These are phyloP conservation scores for Aspergillus leporis DNA, from an alignment of 495 filamentous ascomycete species.

Conservation along the genomic window DNA sequence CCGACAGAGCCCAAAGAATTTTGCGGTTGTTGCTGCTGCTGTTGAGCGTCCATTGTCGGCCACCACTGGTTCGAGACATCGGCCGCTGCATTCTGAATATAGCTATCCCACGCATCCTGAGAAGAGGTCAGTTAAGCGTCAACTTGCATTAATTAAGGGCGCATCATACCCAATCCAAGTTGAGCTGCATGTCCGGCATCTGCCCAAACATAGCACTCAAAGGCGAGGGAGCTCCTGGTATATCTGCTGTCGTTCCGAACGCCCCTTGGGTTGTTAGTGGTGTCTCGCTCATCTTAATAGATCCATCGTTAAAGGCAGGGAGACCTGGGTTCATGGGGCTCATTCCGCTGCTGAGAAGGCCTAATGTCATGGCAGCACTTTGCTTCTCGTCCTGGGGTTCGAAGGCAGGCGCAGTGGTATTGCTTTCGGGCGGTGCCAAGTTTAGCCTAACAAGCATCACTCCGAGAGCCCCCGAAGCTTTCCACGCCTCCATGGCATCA, in stretches of 20 bases:
- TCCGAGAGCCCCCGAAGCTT: slow-evolving; percentile 71
- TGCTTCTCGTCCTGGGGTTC: slow-evolving; percentile 50
- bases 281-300: slow-evolving; percentile 35
- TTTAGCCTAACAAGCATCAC: slow-evolving; percentile 80
- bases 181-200: slow-evolving; percentile 62
- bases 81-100: slow-evolving; percentile 51
- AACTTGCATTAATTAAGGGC: neutral
- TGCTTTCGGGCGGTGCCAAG: slow-evolving; percentile 31
- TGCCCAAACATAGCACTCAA: slow-evolving; percentile 57
- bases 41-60: slow-evolving; percentile 42
- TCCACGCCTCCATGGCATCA: slow-evolving; percentile 84
- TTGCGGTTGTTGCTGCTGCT: slow-evolving; percentile 21
- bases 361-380: slow-evolving; percentile 78
- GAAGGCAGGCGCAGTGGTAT: slow-evolving; percentile 22
- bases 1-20: slow-evolving; percentile 19
- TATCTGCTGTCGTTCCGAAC: slow-evolving; percentile 39
- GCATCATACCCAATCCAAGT: slow-evolving; percentile 78
- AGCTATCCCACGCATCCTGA: slow-evolving; percentile 59
- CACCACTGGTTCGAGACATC: slow-evolving; percentile 49
- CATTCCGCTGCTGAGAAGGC: slow-evolving; percentile 73
- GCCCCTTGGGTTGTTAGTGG: slow-evolving; percentile 32
- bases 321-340: slow-evolving; percentile 56
- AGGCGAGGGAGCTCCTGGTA: slow-evolving; percentile 47
- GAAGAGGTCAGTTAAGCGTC: slow-evolving; percentile 16
- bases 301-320: slow-evolving; percentile 30